These are phyloP conservation scores for Aspergillus incahuasiensis DNA, from an alignment of 495 filamentous ascomycete species.

Conservation along the genomic window DNA sequence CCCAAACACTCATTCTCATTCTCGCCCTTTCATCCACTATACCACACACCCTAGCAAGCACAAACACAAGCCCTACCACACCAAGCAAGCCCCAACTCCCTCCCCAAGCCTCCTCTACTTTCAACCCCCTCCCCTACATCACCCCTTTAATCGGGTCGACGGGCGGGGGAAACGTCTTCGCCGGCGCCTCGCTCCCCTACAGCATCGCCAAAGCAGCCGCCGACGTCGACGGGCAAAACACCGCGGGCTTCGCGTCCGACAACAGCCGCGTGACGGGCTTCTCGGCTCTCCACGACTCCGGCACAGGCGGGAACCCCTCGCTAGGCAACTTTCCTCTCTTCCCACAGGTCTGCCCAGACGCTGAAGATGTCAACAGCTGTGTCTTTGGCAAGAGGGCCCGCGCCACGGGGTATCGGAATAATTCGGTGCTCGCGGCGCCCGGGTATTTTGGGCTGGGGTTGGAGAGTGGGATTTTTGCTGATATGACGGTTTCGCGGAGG, in stretches of 20 bases:
- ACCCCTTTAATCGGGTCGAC: slow-evolving; percentile 56
- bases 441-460: slow-evolving; percentile 67
- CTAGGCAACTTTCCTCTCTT: slow-evolving; percentile 76
- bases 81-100: too few species aligned
- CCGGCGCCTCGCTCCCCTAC: slow-evolving; percentile 72
- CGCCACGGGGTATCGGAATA: slow-evolving; percentile 42
- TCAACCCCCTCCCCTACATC: slow-evolving; percentile 27
- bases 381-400: slow-evolving; percentile 54
- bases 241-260: slow-evolving; percentile 70
- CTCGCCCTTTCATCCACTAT: too few species aligned
- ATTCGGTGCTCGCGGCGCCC: slow-evolving; percentile 57
- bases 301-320: slow-evolving; percentile 65
- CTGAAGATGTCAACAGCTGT: slow-evolving; percentile 62
- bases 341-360: slow-evolving; percentile 57
- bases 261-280: slow-evolving; percentile 63
- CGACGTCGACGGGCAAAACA: slow-evolving; percentile 59
- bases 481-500: slow-evolving; percentile 51
- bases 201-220: slow-evolving; percentile 75
- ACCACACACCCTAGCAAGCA: not conserved
- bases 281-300: slow-evolving; percentile 68
- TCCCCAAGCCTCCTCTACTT: too few species aligned
- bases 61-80: too few species aligned
- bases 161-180: slow-evolving; percentile 64
- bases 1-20: not conserved
- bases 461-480: slow-evolving; percentile 52